Base-by-base conservation (phyloP, 306 rosid genomes). In the Glycyrrhiza uralensis region DNA sequence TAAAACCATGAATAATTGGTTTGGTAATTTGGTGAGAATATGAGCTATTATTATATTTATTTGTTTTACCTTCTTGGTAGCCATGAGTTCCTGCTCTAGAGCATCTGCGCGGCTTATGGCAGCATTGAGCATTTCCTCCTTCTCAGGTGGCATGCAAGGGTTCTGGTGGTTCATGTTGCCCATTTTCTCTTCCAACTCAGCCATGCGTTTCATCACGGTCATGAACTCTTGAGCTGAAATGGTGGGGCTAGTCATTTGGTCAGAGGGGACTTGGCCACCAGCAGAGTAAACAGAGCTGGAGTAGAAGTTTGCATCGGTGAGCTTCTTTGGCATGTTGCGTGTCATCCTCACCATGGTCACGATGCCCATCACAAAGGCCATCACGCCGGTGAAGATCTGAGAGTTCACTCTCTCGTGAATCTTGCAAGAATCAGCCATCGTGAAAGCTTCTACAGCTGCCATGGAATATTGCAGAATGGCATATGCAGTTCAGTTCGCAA, bases 201-300 rank as follows among this genome's bases (percentile, higher is more conserved):
- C 92, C 90, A 93, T 90, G 72, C 97, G 96, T 69, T 90, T 90
- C 83, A 88, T 75, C 46, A 86, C 89, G 22, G 88, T 68, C 92
- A 85, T 84, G 82, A 80, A 82, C 49, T 87, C 93, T 24, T 75
- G 63, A 17, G 74, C 59, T 12, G 88, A 70, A 66, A 89, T 79
- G 75, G 78, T 42, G 38, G 84, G 75, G 7, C 19, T 47, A 13
- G 87, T 79, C 71, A 82, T 69, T 35, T 78, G 67, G 12, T 82
- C 76, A 22, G 72, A 65, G 42, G 74, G 11, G 11, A 3, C 32
- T 67, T 82, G 75, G 4, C 39, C 63, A 13, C 29, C 57, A 18
- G 30, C 80, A 4, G 78, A 76, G 72, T 68, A 87, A 51, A 38
- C 71, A 13, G 86, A 60, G 60, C 75, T 82, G 70, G 88, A 85